Evolutionary conservation across 805 yeast species (phyloP).

Genomic region (Saccharomycopsis capsularis): DNA sequence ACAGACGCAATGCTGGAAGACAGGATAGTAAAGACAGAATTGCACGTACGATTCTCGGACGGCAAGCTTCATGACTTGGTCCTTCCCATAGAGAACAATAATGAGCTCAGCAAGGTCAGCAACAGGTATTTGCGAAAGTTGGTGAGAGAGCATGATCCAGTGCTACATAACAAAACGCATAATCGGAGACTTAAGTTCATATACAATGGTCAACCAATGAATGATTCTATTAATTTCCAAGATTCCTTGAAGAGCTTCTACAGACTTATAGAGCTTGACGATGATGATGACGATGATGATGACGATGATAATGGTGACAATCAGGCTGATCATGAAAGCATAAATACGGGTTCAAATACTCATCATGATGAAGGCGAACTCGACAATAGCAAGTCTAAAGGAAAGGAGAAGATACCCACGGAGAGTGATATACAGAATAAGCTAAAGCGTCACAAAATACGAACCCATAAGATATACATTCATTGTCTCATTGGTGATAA

Average conservation of each 20-base stretch:
- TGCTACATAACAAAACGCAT: conserved; percentile 28
- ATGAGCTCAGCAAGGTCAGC: conserved; percentile 29
- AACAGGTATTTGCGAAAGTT: conserved; percentile 35
- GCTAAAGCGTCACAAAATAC: background rate
- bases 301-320: conserved; percentile 7
- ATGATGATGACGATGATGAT: conserved; percentile 18
- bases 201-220: conserved; percentile 60
- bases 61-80: conserved; percentile 35
- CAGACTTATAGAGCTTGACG: conserved; percentile 32
- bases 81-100: conserved; percentile 29
- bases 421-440: conserved; percentile 19
- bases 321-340: conserved; percentile 2
- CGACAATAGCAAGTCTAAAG: conserved; percentile 3
- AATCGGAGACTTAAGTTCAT: conserved; percentile 56
- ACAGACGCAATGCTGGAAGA: background rate
- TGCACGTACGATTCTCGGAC: conserved; percentile 39
- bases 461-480: conserved; percentile 37
- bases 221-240: conserved; percentile 47
- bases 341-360: background rate
- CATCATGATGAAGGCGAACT: background rate
- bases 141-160: conserved; percentile 33
- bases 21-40: conserved; percentile 7
- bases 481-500: conserved; percentile 66
- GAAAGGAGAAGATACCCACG: conserved; percentile 14
- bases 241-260: conserved; percentile 37